phyloP scores from a whole-genome alignment of 345 rosid species.

The Sonneratia caseolaris region DNA sequence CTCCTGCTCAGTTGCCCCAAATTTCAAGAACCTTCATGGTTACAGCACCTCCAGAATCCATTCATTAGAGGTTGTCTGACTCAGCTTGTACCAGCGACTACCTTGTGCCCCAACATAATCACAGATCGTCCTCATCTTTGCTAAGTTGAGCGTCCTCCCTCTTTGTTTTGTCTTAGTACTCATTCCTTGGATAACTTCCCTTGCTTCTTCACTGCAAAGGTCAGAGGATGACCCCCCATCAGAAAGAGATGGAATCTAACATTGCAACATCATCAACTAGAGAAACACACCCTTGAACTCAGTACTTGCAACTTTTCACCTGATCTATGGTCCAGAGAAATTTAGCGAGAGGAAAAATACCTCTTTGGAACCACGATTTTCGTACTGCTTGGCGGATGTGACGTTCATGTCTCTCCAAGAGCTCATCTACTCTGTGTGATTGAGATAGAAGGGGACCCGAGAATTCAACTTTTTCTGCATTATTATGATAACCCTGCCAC shows the following conservation, averaged over 20 bases:
- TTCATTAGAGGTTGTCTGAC: background rate
- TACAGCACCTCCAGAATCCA: background rate
- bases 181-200: slow-evolving; percentile 23
- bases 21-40: background rate
- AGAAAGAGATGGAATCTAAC: background rate
- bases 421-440: slow-evolving; percentile 60
- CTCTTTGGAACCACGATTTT: slow-evolving; percentile 86
- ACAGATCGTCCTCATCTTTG: background rate
- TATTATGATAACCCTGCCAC: slow-evolving; percentile 49
- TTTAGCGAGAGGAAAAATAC: slow-evolving; percentile 20
- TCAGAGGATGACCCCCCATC: background rate
- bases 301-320: background rate
- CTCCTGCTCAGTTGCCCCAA: background rate
- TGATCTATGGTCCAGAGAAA: background rate
- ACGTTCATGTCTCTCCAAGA: slow-evolving; percentile 65
- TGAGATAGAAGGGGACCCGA: slow-evolving; percentile 83
- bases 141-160: background rate
- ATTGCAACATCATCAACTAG: background rate
- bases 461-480: slow-evolving; percentile 71
- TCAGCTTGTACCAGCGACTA: background rate
- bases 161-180: background rate
- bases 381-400: slow-evolving; percentile 76
- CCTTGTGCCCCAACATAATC: background rate
- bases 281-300: background rate
- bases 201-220: slow-evolving; percentile 20